Base-by-base conservation (phyloP, 2,329 filamentous ascomycete species). In the Curvularia sp. region DNA sequence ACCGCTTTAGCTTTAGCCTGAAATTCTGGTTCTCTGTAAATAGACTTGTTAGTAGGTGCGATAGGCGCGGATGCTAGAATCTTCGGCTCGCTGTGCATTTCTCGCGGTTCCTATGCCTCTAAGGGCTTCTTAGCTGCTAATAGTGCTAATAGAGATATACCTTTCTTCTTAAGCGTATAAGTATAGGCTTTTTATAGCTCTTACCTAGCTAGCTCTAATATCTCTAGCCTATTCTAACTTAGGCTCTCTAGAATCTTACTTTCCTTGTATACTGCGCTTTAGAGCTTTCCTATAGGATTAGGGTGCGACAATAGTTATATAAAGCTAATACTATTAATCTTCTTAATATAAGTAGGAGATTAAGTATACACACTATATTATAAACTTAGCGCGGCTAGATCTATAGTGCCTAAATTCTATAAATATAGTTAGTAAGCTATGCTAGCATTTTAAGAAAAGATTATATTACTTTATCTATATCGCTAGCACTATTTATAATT, bases 181-280 rank as follows among this genome's bases (percentile, higher is more conserved):
- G 25, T 28, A 55, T 50, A 27, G 48, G 38, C 34, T 46, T 43
- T 41, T 50, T 50, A 30, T 46, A 19, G 34, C 30, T 55, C 41
- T 32, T 38, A 21, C 28, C 38, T 36, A 41, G 46, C 47, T 15
- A 50, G 46, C 30, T 55, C 46, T 8, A 46, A 55, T 32, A 30
- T 23, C 53, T 49, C 34, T 27, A 49, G 53, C 53, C 39, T 25
- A 41, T 55, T 36, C 43, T 55, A 25, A 43, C 34, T 38, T 49
- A 18, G 30, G 8, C 32, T 53, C 42, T 47, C 41, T 21, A 5
- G 51, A 41, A 27, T 38, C 51, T 46, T 12, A 39, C 42, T 47
- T 53, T 47, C 51, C 43, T 53, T 23, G 42, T 32, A 23, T 30
- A 5, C 28, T 30, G 8, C 8, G 28, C 10, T 8, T 30, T 30